Conservation (phyloP, 2,329 filamentous ascomycete species). For the Talaromyces rugulosus region DNA sequence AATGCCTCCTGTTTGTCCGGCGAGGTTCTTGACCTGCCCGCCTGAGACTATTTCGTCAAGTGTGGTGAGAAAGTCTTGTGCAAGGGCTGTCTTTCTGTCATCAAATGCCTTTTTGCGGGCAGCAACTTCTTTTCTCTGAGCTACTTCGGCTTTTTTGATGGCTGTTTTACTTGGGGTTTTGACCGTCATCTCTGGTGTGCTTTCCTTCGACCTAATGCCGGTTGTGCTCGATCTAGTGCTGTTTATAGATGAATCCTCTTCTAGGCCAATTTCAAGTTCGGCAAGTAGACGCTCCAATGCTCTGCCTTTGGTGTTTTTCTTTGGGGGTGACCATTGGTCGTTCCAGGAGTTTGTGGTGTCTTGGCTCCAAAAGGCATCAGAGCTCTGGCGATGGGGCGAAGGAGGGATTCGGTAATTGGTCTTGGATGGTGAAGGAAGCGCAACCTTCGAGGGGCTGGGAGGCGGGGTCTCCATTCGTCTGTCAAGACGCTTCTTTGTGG, state of each 20-base stretch:
- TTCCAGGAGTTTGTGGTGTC: slow-evolving; percentile 52
- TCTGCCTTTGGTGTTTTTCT: slow-evolving; percentile 23
- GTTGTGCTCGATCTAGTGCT: background rate
- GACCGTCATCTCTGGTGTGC: background rate
- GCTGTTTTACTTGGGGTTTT: slow-evolving; percentile 34
- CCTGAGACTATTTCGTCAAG: slow-evolving; percentile 52
- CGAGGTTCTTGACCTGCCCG: slow-evolving; percentile 46
- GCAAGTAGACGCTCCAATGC: slow-evolving; percentile 20
- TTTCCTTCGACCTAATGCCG: background rate
- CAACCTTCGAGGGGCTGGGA: slow-evolving; percentile 39
- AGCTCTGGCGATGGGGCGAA: slow-evolving; percentile 47
- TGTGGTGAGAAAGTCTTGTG: slow-evolving; percentile 51
- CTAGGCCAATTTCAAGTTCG: slow-evolving; percentile 34
- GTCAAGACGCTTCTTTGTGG: slow-evolving; percentile 10
- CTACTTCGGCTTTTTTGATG: slow-evolving; percentile 34
- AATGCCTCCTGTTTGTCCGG: slow-evolving; percentile 53
- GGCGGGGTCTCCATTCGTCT: slow-evolving; percentile 35
- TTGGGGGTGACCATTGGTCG: slow-evolving; percentile 51
- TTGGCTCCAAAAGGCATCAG: slow-evolving; percentile 53
- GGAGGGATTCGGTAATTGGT: slow-evolving; percentile 41
- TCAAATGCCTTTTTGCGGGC: slow-evolving; percentile 51
- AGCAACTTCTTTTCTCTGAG: slow-evolving; percentile 31
- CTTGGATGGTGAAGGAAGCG: slow-evolving; percentile 48
- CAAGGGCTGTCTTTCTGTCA: slow-evolving; percentile 49
- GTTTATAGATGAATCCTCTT: slow-evolving; percentile 25